Conservation (phyloP, 192 early-diverging fungal genomes). For the Kickxella alabastrina region DNA sequence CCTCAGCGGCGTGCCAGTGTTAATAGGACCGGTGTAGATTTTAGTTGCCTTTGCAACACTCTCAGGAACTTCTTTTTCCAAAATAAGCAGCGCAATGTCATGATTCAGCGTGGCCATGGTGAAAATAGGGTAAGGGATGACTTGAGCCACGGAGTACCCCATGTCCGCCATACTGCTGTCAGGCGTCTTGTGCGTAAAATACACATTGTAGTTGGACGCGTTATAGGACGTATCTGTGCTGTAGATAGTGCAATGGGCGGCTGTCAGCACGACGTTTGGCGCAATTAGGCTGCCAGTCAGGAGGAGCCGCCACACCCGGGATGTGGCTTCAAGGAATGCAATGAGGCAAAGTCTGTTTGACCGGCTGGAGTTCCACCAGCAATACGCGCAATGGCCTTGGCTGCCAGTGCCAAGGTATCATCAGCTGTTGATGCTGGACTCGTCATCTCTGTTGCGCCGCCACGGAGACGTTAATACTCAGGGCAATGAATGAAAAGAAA, state of each 20-base stretch:
- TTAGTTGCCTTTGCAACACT: slow-evolving; percentile 15
- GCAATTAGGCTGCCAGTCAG: slow-evolving; percentile 45
- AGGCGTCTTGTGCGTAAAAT: slow-evolving; percentile 18
- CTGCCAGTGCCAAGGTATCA: neutral
- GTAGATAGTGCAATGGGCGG: slow-evolving; percentile 38
- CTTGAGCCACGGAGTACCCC: slow-evolving; percentile 13
- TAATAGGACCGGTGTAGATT: slow-evolving; percentile 6
- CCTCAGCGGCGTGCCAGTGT: neutral
- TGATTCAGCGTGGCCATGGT: slow-evolving; percentile 7
- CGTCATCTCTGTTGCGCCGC: no score
- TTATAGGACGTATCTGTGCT: neutral
- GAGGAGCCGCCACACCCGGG: no score
- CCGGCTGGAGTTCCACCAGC: slow-evolving; percentile 24
- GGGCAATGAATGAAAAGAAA: no score
- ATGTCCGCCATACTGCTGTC: neutral
- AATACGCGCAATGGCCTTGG: slow-evolving; percentile 14
- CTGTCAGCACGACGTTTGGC: slow-evolving; percentile 41
- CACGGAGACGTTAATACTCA: no score
- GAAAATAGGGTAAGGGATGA: slow-evolving; percentile 12
- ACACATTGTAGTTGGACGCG: slow-evolving; percentile 6
- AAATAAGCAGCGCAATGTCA: slow-evolving; percentile 35
- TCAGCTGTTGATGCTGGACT: no score
- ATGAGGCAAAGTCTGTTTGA: slow-evolving; percentile 13
- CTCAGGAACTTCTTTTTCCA: slow-evolving; percentile 10
- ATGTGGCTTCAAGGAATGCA: slow-evolving; percentile 17